Conservation (phyloP, 805 yeast species). For the Groenewaldozyma salmanticensis region DNA sequence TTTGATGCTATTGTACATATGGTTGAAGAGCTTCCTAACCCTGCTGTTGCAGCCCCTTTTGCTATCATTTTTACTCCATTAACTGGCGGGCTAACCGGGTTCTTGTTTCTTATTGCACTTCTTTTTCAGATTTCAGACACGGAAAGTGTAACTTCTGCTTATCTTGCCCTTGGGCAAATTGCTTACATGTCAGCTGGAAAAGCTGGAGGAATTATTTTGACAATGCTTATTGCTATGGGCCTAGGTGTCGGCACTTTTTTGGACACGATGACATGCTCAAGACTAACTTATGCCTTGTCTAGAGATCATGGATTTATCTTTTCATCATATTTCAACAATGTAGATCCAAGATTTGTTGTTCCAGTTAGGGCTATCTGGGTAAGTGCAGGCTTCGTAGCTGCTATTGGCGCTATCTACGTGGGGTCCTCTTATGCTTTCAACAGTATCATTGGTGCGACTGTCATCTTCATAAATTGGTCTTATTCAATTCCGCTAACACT, state of each 20-base stretch:
- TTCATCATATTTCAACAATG: conserved; percentile 4
- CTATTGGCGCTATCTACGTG: conserved; percentile 8
- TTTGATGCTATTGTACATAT: conserved; percentile 58
- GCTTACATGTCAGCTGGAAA: conserved; percentile 15
- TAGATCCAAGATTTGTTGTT: conserved; percentile 6
- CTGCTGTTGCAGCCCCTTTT: conserved; percentile 50
- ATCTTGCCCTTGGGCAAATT: conserved; percentile 19
- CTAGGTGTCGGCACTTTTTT: no score
- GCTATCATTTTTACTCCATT: conserved; percentile 47
- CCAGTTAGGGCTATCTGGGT: conserved; percentile 5
- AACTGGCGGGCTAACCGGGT: conserved; percentile 19
- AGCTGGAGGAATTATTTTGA: conserved; percentile 16
- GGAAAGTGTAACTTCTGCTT: conserved; percentile 17
- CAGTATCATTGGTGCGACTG: conserved; percentile 11
- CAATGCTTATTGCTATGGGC: conserved; percentile 22
- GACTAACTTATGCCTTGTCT: conserved; percentile 75
- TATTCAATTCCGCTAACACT: conserved; percentile 8
- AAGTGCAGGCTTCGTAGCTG: conserved; percentile 6
- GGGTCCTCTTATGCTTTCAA: conserved; percentile 12
- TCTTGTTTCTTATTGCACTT: conserved; percentile 17
- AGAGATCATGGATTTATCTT: conserved; percentile 71
- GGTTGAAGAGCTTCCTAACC: conserved; percentile 53
- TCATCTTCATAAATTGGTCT: conserved; percentile 9
- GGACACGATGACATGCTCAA: no score
- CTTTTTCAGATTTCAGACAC: conserved; percentile 15